These are phyloP conservation scores for Chaetoscypha palmicola DNA, from an alignment of 2,329 filamentous ascomycete species.

Conservation along the genomic window DNA sequence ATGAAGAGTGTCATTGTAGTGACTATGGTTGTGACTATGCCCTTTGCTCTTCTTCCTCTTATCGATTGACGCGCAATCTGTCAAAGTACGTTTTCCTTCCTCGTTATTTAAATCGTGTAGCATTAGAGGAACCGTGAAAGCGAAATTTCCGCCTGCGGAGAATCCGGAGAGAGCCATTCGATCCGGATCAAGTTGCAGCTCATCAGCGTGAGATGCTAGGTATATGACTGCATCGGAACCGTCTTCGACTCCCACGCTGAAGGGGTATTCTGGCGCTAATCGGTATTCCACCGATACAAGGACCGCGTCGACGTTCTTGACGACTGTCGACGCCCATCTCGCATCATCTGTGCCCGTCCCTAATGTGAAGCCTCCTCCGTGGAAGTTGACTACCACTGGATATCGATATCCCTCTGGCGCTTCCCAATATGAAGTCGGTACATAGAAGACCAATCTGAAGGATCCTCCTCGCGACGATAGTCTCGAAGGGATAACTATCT, in stretches of 20 bases:
- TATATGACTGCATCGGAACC: constrained; percentile 58
- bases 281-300: constrained; percentile 62
- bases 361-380: constrained; percentile 60
- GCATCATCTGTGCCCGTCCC: constrained; percentile 57
- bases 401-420: constrained; percentile 26
- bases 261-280: constrained; percentile 58
- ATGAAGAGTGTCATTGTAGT: neutral
- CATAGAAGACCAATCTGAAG: constrained; percentile 38
- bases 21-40: too few relatives aligned
- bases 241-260: constrained; percentile 59
- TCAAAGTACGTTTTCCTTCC: constrained; percentile 33
- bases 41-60: neutral
- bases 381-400: constrained; percentile 57
- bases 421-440: constrained; percentile 34
- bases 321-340: constrained; percentile 49
- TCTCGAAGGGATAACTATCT: constrained; percentile 28
- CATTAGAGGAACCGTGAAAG: constrained; percentile 34
- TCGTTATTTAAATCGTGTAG: constrained; percentile 37
- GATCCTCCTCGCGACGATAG: constrained; percentile 24
- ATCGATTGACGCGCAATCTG: constrained; percentile 2
- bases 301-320: constrained; percentile 45
- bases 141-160: constrained; percentile 41
- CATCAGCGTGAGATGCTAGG: constrained; percentile 46
- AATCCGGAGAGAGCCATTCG: constrained; percentile 56
- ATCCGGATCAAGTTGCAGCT: constrained; percentile 50